Base-by-base conservation (phyloP, 768 basidiomycete species). In the Coprinopsis cinerea region DNA sequence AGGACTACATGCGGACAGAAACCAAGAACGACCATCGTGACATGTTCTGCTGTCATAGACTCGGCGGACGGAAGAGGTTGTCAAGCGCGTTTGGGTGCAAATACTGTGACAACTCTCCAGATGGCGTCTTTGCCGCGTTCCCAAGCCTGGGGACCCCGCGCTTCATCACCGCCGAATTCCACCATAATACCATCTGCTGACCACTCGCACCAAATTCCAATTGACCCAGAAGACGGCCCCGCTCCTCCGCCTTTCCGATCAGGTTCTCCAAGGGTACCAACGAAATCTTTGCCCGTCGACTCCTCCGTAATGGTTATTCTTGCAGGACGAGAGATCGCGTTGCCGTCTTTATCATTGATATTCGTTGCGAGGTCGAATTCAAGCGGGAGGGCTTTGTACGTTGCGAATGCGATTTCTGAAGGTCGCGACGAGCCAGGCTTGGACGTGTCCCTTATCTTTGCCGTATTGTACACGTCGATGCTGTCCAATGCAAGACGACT, bases 161-260 rank as follows among this genome's bases (percentile, higher is more conserved):
- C 82, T 52, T 88, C 81, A 42, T 79, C 77, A 1, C 88, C 89
- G 0, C 86, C 88, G 61, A 90, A 89, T 59, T 92, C 90, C 11
- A 90, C 77, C 88, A 92, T 89, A 28, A 92, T 61, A 1, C 89
- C 90, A 53, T 84, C 77, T 57, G 70, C 76, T 23, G 81, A 74
- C 93, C 92, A 96, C 65, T 96, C 92, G 55, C 92, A 88, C 90
- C 92, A 96, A 56, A 95, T 91, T 24, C 84, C 85, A 56, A 95
- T 88, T 26, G 86, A 90, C 32, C 88, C 88, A 1, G 82, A 80
- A 18, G 84, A 85, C 11, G 90, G 89, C 0, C 90, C 90, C 7
- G 81, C 71, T 1, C 94, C 93, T 18, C 93, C 92, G 5, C 94
- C 94, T 63, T 96, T 98, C 53, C 89, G 75, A 59, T 80, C 80